Base-by-base conservation (phyloP, 2,329 filamentous ascomycete species). In the Lasiodiplodia gonubiensis region DNA sequence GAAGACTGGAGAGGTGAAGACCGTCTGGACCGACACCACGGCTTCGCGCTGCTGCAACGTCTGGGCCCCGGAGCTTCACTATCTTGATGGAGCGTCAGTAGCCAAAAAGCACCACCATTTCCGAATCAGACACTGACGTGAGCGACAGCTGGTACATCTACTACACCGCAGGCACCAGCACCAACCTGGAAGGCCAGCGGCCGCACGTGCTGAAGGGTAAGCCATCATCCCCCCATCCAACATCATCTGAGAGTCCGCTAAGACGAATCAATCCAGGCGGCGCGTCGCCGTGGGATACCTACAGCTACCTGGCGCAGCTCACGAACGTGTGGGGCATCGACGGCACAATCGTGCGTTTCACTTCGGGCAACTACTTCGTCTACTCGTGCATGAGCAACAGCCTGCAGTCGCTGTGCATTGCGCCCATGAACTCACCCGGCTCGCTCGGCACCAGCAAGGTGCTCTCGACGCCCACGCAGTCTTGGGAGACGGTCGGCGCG, bases 281-380 rank as follows among this genome's bases (percentile, higher is more conserved):
- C 14, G 75, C 80, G 10, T 80, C 80, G 7, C 84, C 86, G 0
- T 87, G 83, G 80, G 84, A 86, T 30, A 72, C 75, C 0, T 88
- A 81, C 74, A 79, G 78, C 3, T 87, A 86, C 70, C 79, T 78
- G 10, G 81, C 80, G 7, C 80, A 83, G 67, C 77, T 87, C 39
- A 83, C 77, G 8, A 77, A 72, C 21, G 80, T 81, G 64, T 87
- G 84, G 84, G 79, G 80, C 10, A 86, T 88, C 65, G 86, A 88
- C 71, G 85, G 81, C 12, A 83, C 84, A 0, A 78, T 87, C 66
- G 76, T 88, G 0, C 81, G 83, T 21, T 82, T 86, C 70, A 71
- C 74, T 5, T 77, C 78, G 49, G 75, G 77, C 35, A 84, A 85
- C 74, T 88, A 86, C 75, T 83, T 87, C 48, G 80, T 86, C 64